These are phyloP conservation scores for Emiliania huxleyi DNA, from an alignment of 78 protist genomes.

Conservation along the genomic window DNA sequence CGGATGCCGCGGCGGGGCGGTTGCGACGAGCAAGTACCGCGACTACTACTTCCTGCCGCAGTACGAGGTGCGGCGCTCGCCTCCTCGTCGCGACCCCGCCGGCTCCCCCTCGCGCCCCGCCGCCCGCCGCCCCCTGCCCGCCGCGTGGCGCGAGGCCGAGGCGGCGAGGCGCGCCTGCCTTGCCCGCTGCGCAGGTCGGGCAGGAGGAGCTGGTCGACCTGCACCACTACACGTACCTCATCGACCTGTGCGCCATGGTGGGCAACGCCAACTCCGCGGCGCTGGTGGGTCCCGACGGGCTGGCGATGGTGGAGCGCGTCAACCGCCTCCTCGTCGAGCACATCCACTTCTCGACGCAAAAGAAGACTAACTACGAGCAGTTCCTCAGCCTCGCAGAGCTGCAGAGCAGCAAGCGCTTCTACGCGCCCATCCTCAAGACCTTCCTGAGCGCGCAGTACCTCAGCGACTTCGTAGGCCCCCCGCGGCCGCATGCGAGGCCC, in stretches of 20 bases:
- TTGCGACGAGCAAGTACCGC: too few relatives aligned
- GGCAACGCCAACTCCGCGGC: neutral
- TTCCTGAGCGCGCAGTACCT: neutral
- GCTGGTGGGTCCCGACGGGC: neutral
- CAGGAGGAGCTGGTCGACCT: slow-evolving; percentile 10
- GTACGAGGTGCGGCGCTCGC: too few relatives aligned
- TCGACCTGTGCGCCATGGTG: neutral
- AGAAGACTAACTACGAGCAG: slow-evolving; percentile 18
- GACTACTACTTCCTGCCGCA: too few relatives aligned
- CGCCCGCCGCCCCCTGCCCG: too few relatives aligned
- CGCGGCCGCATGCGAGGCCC: too few relatives aligned
- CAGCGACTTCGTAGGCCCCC: neutral
- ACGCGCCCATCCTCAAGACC: neutral
- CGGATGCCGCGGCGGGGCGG: too few relatives aligned
- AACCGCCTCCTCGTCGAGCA: neutral
- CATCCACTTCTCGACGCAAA: slow-evolving; percentile 6
- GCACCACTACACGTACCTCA: slow-evolving; percentile 24
- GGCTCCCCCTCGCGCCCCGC: too few relatives aligned
- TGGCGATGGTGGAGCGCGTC: neutral
- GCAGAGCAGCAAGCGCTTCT: neutral
- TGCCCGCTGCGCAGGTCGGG: too few relatives aligned
- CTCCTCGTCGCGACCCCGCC: too few relatives aligned
- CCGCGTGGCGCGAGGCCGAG: too few relatives aligned
- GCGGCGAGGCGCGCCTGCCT: too few relatives aligned
- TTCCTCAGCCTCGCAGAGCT: neutral